Evolutionary conservation across 352 stramenopile genomes (phyloP), one percentile per base, ranked within the genome.

Genomic region (Phytophthora podocarpi): DNA sequence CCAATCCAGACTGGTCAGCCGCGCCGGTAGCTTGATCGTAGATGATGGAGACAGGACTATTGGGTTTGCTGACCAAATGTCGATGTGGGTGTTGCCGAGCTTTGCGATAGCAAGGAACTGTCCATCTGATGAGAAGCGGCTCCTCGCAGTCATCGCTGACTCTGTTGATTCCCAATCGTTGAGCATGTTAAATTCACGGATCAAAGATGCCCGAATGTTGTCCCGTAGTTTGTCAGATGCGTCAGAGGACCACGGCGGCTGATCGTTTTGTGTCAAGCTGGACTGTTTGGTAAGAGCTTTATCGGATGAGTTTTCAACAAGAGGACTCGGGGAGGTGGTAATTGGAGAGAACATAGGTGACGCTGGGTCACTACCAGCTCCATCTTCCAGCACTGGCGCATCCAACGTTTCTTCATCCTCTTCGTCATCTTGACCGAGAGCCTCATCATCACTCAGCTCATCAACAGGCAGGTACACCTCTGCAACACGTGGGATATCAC

Each of bases 1-100:
- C 71, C 71, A 79, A 46, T 61, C 48, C 15, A 79, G 31, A 54
- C 63, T 61, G 5, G 55, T 59, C 27, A 79, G 36, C 20, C 35
- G 59, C 21, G 58, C 46, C 15, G 62, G 64, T 37, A 80, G 42
- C 21, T 55, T 49, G n/a, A 82, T 74, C 18, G 60, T 78, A 7
- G 40, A 60, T 11, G 40, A 42, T 3, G 59, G 57, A 16, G 67
- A 66, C n/a, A 71, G 26, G 2, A 41, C 47, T n/a, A 66, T 40
- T 2, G 59, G 52, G n/a, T 76, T 61, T n/a, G 70, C 34, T n/a
- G 62, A 57, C 73, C 73, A 82, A 54, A 82, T 82, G 31, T 80
- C 67, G 36, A 82, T 70, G 13, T 78, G 60, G 6, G 54, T 62
- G 26, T 78, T 75, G 27, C 67, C 67, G 4, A 76, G 47, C 41